Conservation (phyloP, 768 basidiomycete species). For the Trametes gibbosa region DNA sequence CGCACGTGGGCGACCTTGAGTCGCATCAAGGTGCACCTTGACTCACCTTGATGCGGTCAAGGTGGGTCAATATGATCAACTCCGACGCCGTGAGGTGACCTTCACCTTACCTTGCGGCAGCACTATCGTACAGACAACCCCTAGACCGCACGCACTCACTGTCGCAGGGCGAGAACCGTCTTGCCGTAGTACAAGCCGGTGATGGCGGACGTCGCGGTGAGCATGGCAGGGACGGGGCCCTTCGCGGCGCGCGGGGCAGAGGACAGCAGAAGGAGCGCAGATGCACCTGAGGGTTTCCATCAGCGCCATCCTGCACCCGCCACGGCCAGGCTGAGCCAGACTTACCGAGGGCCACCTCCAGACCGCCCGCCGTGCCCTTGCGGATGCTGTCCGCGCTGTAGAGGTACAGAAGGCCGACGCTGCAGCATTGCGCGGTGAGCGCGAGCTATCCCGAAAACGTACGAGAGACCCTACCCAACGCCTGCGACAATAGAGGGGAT, state of each 20-base stretch:
- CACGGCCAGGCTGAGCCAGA: background rate
- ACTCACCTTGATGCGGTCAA: too few relatives aligned
- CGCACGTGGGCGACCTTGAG: too few relatives aligned
- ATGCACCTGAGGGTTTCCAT: conserved; percentile 52
- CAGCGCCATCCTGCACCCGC: background rate
- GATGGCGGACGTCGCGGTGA: conserved; percentile 59
- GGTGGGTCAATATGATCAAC: too few relatives aligned
- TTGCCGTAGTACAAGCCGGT: conserved; percentile 69
- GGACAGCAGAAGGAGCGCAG: conserved; percentile 63
- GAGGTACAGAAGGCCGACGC: conserved; percentile 76
- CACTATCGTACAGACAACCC: conserved; percentile 7
- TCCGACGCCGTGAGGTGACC: too few relatives aligned
- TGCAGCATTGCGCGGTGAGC: conserved; percentile 26
- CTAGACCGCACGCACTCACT: background rate
- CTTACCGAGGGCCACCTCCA: conserved; percentile 73
- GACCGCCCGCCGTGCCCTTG: conserved; percentile 68
- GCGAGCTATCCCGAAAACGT: background rate
- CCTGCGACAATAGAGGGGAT: conserved; percentile 84
- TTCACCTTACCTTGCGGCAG: too few relatives aligned
- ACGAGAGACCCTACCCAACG: conserved; percentile 50
- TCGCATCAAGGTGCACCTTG: too few relatives aligned
- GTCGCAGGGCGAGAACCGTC: conserved; percentile 39
- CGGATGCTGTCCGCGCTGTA: conserved; percentile 78
- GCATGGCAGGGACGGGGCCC: conserved; percentile 66
- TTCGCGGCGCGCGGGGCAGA: conserved; percentile 71